Percentiles rank a stretch among this genome's conserved stretches.
Conservation (phyloP, 2,329 filamentous ascomycete species). For the Huntiella omanensis region DNA sequence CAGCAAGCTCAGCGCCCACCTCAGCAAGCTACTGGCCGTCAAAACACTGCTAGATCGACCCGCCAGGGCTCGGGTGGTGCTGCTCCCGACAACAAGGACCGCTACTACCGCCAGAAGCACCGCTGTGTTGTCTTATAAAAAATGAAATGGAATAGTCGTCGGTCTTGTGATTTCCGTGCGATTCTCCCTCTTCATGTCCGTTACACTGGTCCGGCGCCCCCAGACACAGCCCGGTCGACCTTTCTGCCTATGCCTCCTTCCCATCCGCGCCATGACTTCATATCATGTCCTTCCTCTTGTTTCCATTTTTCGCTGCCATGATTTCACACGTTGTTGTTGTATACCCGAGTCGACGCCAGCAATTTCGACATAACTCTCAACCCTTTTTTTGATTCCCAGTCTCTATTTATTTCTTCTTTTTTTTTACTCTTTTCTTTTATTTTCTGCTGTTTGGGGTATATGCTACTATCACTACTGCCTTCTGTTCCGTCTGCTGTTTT, state of each 20-base stretch:
- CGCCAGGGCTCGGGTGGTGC: slow-evolving; percentile 12
- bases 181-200: not conserved
- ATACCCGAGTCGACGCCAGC: not conserved
- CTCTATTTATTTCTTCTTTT: slow-evolving; percentile 3
- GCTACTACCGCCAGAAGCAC: slow-evolving; percentile 17
- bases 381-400: slow-evolving; percentile 1
- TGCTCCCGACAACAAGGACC: slow-evolving; percentile 13
- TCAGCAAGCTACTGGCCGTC: slow-evolving; percentile 12
- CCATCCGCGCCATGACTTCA: too few species aligned
- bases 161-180: not conserved
- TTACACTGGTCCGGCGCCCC: not conserved
- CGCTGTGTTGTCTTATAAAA: slow-evolving; percentile 24
- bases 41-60: slow-evolving; percentile 16
- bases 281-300: too few species aligned
- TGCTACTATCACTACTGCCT: not conserved
- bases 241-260: too few species aligned
- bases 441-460: not conserved
- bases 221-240: not conserved
- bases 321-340: too few species aligned
- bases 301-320: too few species aligned
- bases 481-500: not conserved
- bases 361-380: not conserved
- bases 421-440: not conserved
- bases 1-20: slow-evolving; percentile 31
- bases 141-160: slow-evolving; percentile 10